phyloP scores from a whole-genome alignment of 225 moss, liverwort and hornwort species.

The Neckera pumila region DNA sequence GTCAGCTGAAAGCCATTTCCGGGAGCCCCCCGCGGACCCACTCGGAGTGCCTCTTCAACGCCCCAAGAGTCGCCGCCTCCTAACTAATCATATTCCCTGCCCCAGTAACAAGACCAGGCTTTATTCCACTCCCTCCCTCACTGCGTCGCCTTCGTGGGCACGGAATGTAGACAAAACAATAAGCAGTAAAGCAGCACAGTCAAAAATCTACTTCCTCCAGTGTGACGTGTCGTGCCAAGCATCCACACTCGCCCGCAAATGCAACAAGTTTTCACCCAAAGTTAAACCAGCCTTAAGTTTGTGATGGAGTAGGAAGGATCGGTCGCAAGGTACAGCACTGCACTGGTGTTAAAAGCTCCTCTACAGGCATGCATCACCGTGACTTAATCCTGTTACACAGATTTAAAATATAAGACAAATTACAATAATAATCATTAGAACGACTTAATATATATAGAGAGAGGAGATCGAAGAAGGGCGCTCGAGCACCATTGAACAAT shows the following conservation, averaged over 20 bases:
- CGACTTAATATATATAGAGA: background rate
- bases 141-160: background rate
- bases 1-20: conserved; percentile 8
- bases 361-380: background rate
- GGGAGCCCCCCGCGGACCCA: no score
- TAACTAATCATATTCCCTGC: background rate
- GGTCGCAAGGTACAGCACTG: background rate
- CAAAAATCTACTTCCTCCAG: background rate
- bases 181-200: no score
- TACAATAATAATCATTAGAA: background rate
- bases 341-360: background rate
- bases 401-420: background rate
- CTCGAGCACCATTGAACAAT: background rate
- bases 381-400: background rate
- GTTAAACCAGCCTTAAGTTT: background rate
- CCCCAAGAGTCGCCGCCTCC: conserved; percentile 9
- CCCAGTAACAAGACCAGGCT: background rate
- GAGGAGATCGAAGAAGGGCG: background rate
- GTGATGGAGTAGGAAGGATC: background rate
- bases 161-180: background rate
- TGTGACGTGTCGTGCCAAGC: background rate
- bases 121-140: background rate
- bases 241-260: background rate
- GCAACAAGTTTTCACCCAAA: background rate
- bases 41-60: background rate